A percentile compares a stretch with the other conserved stretches of the same genome.
Evolutionary conservation across 495 filamentous ascomycete genomes (phyloP).

Genomic region (Podospora pseudopauciseta): DNA sequence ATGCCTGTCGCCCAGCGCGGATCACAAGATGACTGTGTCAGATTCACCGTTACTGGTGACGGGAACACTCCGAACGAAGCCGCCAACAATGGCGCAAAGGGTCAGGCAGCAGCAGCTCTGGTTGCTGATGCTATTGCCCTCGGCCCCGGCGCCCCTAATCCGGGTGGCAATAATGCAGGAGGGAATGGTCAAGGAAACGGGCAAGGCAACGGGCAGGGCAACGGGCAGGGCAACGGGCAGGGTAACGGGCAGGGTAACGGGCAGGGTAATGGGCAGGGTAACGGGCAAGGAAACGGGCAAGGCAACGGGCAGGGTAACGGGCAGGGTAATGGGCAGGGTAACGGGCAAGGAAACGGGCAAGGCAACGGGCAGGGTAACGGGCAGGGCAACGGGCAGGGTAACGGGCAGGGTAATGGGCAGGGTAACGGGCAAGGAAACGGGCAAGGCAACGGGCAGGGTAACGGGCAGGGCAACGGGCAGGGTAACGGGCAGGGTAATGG

Average conservation of each 20-base stretch:
- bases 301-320: background rate
- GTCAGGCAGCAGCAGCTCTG: constrained; percentile 16
- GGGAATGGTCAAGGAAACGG: background rate
- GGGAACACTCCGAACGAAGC: constrained; percentile 18
- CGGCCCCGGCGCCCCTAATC: constrained; percentile 21
- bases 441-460: no score
- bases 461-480: no score
- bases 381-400: background rate
- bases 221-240: background rate
- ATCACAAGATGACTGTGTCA: constrained; percentile 30
- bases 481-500: constrained; percentile 10
- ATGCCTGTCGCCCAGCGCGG: constrained; percentile 33
- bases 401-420: constrained; percentile 8
- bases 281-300: background rate
- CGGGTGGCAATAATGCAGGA: constrained; percentile 2
- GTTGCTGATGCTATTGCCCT: constrained; percentile 17
- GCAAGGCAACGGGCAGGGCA: background rate
- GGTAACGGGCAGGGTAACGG: background rate
- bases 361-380: constrained; percentile 16
- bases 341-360: constrained; percentile 22
- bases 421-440: background rate
- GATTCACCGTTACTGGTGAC: constrained; percentile 24
- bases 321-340: constrained; percentile 10
- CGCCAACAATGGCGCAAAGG: constrained; percentile 22
- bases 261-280: background rate